phyloP scores from a whole-genome alignment of 495 filamentous ascomycete species.

The Lepidopterella palustris region DNA sequence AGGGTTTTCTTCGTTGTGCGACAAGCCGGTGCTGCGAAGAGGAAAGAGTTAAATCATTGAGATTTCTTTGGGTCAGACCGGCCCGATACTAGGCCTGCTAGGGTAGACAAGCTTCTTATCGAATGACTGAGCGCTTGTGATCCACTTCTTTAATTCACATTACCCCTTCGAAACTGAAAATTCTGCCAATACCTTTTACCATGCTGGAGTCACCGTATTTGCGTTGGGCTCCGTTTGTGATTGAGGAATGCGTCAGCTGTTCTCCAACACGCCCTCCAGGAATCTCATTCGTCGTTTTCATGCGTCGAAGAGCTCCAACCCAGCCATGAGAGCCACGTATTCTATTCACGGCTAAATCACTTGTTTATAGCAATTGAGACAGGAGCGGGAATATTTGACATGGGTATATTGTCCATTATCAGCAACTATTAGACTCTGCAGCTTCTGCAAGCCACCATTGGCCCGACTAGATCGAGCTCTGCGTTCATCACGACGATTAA shows the following conservation, averaged over 20 bases:
- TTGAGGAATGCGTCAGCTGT: too few species aligned
- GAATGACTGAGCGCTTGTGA: neutral
- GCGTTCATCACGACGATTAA: too few species aligned
- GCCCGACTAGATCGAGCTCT: too few species aligned
- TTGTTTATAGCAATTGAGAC: neutral
- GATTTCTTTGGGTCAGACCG: conserved; percentile 1
- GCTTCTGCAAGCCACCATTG: too few species aligned
- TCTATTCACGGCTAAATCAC: neutral
- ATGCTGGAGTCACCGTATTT: too few species aligned
- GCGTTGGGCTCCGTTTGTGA: neutral
- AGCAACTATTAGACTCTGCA: too few species aligned
- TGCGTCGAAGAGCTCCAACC: too few species aligned
- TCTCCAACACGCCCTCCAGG: too few species aligned
- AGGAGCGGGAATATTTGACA: neutral
- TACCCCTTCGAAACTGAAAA: conserved; percentile 27
- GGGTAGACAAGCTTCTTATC: too few species aligned
- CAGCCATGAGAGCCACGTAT: too few species aligned
- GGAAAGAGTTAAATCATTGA: neutral
- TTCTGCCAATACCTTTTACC: too few species aligned
- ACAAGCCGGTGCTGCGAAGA: neutral
- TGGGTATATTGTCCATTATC: neutral
- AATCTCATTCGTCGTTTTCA: neutral
- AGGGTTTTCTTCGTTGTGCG: neutral
- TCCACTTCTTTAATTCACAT: conserved; percentile 17
- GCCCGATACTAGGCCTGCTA: neutral